These are phyloP conservation scores for Ascochyta rabiei DNA, from an alignment of 2,329 filamentous ascomycete species.

Conservation along the genomic window DNA sequence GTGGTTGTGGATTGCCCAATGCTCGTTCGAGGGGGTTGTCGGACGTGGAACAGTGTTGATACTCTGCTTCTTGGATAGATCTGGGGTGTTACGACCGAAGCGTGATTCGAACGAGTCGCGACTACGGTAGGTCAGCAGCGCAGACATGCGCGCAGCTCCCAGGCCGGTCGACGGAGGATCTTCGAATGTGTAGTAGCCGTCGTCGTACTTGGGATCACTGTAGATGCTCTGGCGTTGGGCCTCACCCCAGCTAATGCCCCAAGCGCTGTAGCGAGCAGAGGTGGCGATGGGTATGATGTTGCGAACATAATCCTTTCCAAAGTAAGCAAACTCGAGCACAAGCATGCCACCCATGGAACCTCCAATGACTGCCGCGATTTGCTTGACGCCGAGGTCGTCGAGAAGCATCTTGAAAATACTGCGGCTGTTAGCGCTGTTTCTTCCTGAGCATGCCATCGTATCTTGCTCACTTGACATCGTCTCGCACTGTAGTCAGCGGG, in stretches of 20 bases:
- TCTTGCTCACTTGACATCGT: constrained; percentile 82
- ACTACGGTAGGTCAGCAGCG: constrained; percentile 92
- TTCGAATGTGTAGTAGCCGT: constrained; percentile 89
- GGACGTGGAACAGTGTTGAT: constrained; percentile 72
- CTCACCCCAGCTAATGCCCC: constrained; percentile 91
- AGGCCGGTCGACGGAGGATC: constrained; percentile 87
- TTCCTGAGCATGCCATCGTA: neutral
- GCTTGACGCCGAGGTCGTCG: constrained; percentile 78
- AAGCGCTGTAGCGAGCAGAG: constrained; percentile 82
- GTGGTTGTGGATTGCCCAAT: constrained; percentile 61
- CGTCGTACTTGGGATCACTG: constrained; percentile 96
- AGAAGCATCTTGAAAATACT: constrained; percentile 80
- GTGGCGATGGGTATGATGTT: constrained; percentile 84
- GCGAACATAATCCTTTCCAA: constrained; percentile 83
- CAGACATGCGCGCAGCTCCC: constrained; percentile 94
- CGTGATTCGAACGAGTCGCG: constrained; percentile 96
- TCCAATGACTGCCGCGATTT: constrained; percentile 79
- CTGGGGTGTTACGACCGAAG: constrained; percentile 91
- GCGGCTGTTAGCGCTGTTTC: constrained; percentile 20
- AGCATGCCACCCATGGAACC: constrained; percentile 90
- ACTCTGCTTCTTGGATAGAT: constrained; percentile 80
- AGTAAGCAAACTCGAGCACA: constrained; percentile 89
- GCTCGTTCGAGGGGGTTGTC: constrained; percentile 49
- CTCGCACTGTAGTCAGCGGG: constrained; percentile 89
- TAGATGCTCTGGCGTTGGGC: constrained; percentile 93